A percentile compares a stretch with the other conserved stretches of the same genome.
phyloP scores from a whole-genome alignment of 805 yeast species.

The Barnettozyma pratensis region DNA sequence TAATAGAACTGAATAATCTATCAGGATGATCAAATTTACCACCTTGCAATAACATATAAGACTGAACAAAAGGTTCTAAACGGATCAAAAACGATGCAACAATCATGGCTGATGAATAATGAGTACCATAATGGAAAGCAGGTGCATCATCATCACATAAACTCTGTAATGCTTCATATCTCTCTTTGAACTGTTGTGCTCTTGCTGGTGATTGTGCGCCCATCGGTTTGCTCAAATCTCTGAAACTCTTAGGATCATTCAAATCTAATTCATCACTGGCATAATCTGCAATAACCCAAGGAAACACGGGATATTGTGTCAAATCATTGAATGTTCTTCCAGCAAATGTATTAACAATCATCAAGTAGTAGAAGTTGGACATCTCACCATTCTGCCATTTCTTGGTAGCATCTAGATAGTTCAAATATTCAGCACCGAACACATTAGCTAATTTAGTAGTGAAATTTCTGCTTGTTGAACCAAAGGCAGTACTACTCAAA shows the following conservation, averaged over 20 bases:
- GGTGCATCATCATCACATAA: slow-evolving; percentile 56
- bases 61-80: slow-evolving; percentile 73
- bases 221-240: slow-evolving; percentile 87
- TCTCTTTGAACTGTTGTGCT: slow-evolving; percentile 57
- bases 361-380: slow-evolving; percentile 77
- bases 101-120: slow-evolving; percentile 91
- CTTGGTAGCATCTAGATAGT: slow-evolving; percentile 47
- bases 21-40: slow-evolving; percentile 90
- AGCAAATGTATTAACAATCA: slow-evolving; percentile 76
- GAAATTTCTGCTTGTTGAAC: slow-evolving; percentile 29
- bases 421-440: slow-evolving; percentile 33
- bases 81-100: slow-evolving; percentile 78
- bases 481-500: slow-evolving; percentile 24
- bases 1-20: slow-evolving; percentile 66
- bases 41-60: slow-evolving; percentile 75
- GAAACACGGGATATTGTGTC: slow-evolving; percentile 88
- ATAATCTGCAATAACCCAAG: slow-evolving; percentile 87
- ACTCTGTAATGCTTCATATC: slow-evolving; percentile 66
- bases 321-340: slow-evolving; percentile 87
- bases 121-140: slow-evolving; percentile 90
- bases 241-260: slow-evolving; percentile 50
- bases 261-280: slow-evolving; percentile 67
- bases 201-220: slow-evolving; percentile 72
- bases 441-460: slow-evolving; percentile 41
- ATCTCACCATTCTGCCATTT: slow-evolving; percentile 76